Evolutionary conservation across 148 eudicot species (phyloP).

Genomic region (Diospyros lotus): DNA sequence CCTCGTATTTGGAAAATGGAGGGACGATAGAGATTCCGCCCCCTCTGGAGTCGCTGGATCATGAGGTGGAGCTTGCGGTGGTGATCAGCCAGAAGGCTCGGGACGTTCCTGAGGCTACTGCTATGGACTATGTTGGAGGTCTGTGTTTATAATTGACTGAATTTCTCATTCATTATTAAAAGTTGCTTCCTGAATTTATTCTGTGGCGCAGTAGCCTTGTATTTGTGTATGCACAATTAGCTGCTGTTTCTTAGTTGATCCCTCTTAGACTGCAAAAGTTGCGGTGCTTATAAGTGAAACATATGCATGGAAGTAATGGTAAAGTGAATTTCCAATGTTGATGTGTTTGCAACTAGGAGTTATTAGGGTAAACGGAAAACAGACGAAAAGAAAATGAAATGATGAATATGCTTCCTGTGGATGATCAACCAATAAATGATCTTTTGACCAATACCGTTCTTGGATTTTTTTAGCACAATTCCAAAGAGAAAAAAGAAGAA

Average conservation of each 20-base stretch:
- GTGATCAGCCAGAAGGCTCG: slow-evolving; percentile 83
- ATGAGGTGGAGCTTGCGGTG: slow-evolving; percentile 95
- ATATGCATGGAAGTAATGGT: not conserved
- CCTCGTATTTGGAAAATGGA: slow-evolving; percentile 86
- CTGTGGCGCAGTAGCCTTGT: not conserved
- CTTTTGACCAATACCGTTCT: no score
- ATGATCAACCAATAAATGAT: no score
- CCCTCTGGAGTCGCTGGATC: slow-evolving; percentile 64
- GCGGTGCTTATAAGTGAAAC: not conserved
- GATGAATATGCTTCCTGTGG: no score
- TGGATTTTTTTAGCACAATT: no score
- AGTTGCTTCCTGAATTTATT: no score
- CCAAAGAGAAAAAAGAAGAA: no score
- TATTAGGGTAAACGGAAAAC: no score
- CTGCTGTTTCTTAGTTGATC: not conserved
- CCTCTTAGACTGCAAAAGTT: not conserved
- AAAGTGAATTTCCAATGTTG: not conserved
- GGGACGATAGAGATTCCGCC: slow-evolving; percentile 92
- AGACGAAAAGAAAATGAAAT: no score
- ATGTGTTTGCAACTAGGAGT: no score
- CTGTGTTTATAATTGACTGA: not conserved
- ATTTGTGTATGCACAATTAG: not conserved
- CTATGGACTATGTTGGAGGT: slow-evolving; percentile 95
- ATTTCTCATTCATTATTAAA: not conserved
- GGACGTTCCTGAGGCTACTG: slow-evolving; percentile 73